Base-by-base conservation (phyloP, 352 stramenopile species). In the Phytophthora capsici region DNA sequence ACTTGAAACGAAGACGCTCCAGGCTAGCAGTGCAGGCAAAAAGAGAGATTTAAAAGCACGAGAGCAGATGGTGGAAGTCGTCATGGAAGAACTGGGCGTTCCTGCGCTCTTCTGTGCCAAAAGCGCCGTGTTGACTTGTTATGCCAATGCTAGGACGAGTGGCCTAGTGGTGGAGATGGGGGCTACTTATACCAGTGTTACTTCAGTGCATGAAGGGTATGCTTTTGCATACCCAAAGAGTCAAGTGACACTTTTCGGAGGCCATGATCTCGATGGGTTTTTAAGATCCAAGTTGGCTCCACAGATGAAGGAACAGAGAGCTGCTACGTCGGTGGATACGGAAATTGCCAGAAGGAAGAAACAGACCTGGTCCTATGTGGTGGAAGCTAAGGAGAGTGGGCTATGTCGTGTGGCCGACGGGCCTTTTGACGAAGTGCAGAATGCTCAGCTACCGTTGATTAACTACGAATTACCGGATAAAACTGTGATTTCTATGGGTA, bases 31-130 rank as follows among this genome's bases (percentile, higher is more conserved):
- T 28, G 76, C 36, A 54, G 71, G 51, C 58, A 94, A 89, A 51
- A 92, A 92, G 41, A 71, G 79, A 19, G 73, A 89, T 22, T 17
- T 80, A 14, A 76, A 80, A 50, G 67, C 70, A 1, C 57, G 86
- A 23, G 86, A 94, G 41, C 75, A 78, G 46, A 77, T 89, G 71
- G 82, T 92, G 13, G 86, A 96, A 69, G 75, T 94, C 43, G 74
- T 95, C 14, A 93, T 96, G 83, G 88, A 96, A 53, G 82, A 90
- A 41, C 57, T 93, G 5, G 78, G 84, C 2, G 55, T 86, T 46
- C 83, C 86, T 2, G 88, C 86, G 12, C 64, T 95, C 10, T 96
- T 96, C 57, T 82, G 84, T 36, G 80, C 88, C 54, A 96, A 96
- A 57, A 89, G 83, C 57, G 78, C 86, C 6, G 88, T 95, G 34